These are phyloP conservation scores for Amanita rubescens DNA, from an alignment of 768 basidiomycete genomes.

Conservation along the genomic window DNA sequence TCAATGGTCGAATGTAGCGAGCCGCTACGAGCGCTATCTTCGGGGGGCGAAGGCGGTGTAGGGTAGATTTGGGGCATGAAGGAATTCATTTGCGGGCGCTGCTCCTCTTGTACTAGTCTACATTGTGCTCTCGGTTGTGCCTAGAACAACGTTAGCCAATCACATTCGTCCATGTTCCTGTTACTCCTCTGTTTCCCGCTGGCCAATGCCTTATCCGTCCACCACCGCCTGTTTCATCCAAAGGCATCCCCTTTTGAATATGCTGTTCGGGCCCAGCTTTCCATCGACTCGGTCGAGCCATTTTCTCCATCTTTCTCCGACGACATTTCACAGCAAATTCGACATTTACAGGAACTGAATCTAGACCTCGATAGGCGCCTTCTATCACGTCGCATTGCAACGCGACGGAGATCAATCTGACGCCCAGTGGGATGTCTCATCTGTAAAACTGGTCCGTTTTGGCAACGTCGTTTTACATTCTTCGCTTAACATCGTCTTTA, in stretches of 20 bases:
- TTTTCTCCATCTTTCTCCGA: constrained; percentile 33
- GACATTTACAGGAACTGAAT: constrained; percentile 26
- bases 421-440: constrained; percentile 47
- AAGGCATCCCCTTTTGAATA: constrained; percentile 30
- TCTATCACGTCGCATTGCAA: constrained; percentile 71
- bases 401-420: constrained; percentile 33
- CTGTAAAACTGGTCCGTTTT: constrained; percentile 50
- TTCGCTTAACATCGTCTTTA: constrained; percentile 19
- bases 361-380: constrained; percentile 29
- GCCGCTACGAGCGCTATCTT: constrained; percentile 14
- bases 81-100: background rate
- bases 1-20: constrained; percentile 42
- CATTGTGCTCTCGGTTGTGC: constrained; percentile 9
- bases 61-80: constrained; percentile 13
- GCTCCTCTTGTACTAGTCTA: background rate
- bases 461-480: constrained; percentile 9
- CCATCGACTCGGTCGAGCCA: constrained; percentile 26
- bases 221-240: constrained; percentile 50
- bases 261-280: constrained; percentile 33
- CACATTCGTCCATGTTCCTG: constrained; percentile 7
- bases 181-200: constrained; percentile 13
- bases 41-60: constrained; percentile 24
- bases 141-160: constrained; percentile 22
- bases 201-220: constrained; percentile 10
- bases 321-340: constrained; percentile 36